Percentiles rank a stretch among this genome's conserved stretches.
These are phyloP conservation scores for Cladophialophora immunda DNA, from an alignment of 2,329 filamentous ascomycete species.

Conservation along the genomic window DNA sequence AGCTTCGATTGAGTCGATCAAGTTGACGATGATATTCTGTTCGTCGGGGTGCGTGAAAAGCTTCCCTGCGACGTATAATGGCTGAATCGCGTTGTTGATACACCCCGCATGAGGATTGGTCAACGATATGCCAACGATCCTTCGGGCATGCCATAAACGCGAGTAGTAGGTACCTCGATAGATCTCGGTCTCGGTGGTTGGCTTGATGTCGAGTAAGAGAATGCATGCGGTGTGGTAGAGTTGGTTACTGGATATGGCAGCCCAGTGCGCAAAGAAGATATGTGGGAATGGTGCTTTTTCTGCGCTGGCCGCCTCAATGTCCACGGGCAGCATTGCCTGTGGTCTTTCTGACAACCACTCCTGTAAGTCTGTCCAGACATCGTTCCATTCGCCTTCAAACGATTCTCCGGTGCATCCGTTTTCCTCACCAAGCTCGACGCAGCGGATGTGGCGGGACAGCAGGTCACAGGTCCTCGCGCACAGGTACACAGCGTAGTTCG, in stretches of 20 bases:
- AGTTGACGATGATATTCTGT: too few species aligned
- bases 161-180: too few species aligned
- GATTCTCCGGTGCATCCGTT: slow-evolving; percentile 55
- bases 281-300: slow-evolving; percentile 56
- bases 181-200: too few species aligned
- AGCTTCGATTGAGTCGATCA: too few species aligned
- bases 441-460: slow-evolving; percentile 59
- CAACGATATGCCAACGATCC: slow-evolving; percentile 65
- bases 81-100: slow-evolving; percentile 66
- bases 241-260: slow-evolving; percentile 66
- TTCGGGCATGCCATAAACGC: slow-evolving; percentile 65
- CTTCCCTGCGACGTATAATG: slow-evolving; percentile 64
- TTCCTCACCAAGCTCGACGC: slow-evolving; percentile 57
- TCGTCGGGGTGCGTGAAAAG: slow-evolving; percentile 62
- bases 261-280: slow-evolving; percentile 63
- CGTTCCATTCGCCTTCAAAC: slow-evolving; percentile 57
- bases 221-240: slow-evolving; percentile 66
- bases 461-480: slow-evolving; percentile 63
- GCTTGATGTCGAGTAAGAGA: slow-evolving; percentile 57
- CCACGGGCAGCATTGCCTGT: slow-evolving; percentile 56
- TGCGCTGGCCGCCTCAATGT: slow-evolving; percentile 45
- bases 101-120: slow-evolving; percentile 65
- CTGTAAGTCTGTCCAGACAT: slow-evolving; percentile 61
- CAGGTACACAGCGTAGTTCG: slow-evolving; percentile 68
- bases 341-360: too few species aligned